Evolutionary conservation across 768 basidiomycete species (phyloP), one percentile per base, ranked within the genome.

Genomic region (Suillus clintonianus): DNA sequence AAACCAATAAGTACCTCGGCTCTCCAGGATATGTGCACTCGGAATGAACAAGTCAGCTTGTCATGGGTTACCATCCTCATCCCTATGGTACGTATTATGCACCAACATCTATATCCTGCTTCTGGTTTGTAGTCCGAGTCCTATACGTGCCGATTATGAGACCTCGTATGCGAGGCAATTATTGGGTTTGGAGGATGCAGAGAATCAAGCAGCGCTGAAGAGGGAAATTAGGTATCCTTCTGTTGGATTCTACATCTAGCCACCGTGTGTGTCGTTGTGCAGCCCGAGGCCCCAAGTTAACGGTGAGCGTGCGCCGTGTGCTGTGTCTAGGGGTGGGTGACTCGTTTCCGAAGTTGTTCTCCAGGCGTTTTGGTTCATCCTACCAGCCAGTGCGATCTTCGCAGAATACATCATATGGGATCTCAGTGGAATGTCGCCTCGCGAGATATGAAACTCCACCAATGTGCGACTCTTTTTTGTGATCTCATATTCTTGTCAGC

Each of bases 371-470:
- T 43, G 19, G 19, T 43, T 43, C 42, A 19, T 19, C 42, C 42
- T 43, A 8, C 42, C 19, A 6, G 2, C 32, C 32, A 32, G 32
- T 32, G 32, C 17, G 42, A 19, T 43, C 17, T 43, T 43, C 17
- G 4, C 42, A 42, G 41, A 42, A 42, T 42, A 42, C 19, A 42
- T 42, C 41, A 19, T 43, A 19, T 19, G 8, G 17, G 19, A 1
- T 19, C 17, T 43, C 42, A 19, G 19, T 4, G 91, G 89, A 6
- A 91, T 96, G 87, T 86, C 89, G 2, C 91, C 91, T 1, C 80
- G 94, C 27, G 93, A 91, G 14, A 87, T 96, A 48, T 98, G 96
- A 94, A 93, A 92, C 68, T 85, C 88, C 22, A 97, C 95, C 15
- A 90, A 87, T 56, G 94, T 97, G 34, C 87, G 92, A 47, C 76